Evolutionary conservation across 768 basidiomycete genomes (phyloP).

Genomic region (Crepidotus variabilis): DNA sequence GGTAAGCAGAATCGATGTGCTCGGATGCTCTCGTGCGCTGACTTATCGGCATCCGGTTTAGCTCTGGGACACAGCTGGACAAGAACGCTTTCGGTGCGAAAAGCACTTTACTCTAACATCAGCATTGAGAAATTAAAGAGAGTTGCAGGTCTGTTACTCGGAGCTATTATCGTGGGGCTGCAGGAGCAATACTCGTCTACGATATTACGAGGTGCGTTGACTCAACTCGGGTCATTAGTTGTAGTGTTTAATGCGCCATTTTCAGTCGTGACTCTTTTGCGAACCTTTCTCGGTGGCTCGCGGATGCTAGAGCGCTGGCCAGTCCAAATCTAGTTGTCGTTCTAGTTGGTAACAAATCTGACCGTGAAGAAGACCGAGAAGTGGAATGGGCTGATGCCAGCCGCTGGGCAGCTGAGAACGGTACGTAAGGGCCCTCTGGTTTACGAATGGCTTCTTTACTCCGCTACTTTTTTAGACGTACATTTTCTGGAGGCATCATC

Average conservation of each 20-base stretch:
- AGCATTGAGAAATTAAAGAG: conserved; percentile 8
- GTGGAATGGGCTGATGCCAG: conserved; percentile 96
- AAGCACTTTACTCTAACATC: conserved; percentile 6
- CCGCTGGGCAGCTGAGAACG: conserved; percentile 93
- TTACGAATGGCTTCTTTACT: conserved; percentile 1
- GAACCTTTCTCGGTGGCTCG: conserved; percentile 84
- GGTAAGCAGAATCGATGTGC: conserved; percentile 37
- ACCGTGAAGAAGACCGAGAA: conserved; percentile 90
- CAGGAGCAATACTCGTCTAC: conserved; percentile 88
- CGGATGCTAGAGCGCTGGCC: conserved; percentile 89
- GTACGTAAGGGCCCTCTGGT: conserved; percentile 35
- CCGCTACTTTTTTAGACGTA: conserved; percentile 53
- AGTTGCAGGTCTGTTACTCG: conserved; percentile 77
- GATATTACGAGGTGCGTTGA: conserved; percentile 79
- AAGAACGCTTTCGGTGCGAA: conserved; percentile 83
- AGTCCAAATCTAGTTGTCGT: conserved; percentile 89
- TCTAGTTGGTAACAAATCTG: conserved; percentile 93
- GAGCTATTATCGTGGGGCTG: conserved; percentile 94
- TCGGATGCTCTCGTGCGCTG: conserved; percentile 11
- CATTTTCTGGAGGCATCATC: conserved; percentile 95
- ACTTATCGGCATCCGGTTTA: conserved; percentile 25
- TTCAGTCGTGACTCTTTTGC: conserved; percentile 82
- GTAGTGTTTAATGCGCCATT: conserved; percentile 11
- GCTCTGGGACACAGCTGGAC: conserved; percentile 98
- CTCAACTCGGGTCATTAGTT: background rate